Percentiles rank a stretch among this genome's conserved stretches.
Evolutionary conservation across 768 basidiomycete genomes (phyloP).

Genomic region (Paxillus rubicundulus): DNA sequence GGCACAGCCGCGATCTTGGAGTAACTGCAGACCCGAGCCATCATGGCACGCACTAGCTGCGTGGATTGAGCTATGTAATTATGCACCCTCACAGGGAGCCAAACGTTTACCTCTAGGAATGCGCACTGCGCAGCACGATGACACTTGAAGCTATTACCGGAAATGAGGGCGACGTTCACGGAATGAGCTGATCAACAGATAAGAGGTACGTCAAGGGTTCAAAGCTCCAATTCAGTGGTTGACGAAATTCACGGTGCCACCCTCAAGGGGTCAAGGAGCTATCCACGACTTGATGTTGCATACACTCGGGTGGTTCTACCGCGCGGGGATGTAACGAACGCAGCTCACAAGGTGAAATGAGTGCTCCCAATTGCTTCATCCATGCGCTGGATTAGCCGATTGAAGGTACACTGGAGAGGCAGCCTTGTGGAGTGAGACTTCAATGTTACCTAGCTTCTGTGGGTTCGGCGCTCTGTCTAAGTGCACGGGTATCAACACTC

Average conservation of each 20-base stretch:
- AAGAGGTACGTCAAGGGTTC: neutral
- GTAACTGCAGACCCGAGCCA: neutral
- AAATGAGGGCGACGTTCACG: neutral
- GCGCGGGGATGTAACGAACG: neutral
- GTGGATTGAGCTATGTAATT: neutral
- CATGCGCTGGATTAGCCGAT: too few species aligned
- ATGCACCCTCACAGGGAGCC: neutral
- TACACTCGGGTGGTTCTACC: neutral
- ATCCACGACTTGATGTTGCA: too few species aligned
- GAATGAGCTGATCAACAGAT: neutral
- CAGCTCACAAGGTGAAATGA: neutral
- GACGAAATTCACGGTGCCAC: neutral
- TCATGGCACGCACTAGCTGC: slow-evolving; percentile 12
- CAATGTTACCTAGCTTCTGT: too few species aligned
- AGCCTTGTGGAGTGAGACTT: too few species aligned
- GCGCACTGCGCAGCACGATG: neutral
- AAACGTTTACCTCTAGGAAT: neutral
- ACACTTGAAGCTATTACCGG: neutral
- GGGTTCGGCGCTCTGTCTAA: too few species aligned
- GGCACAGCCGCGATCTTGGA: neutral
- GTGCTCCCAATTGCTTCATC: neutral
- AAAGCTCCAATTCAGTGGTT: neutral
- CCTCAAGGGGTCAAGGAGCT: too few species aligned
- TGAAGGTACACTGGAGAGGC: too few species aligned
- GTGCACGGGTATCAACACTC: too few species aligned